Evolutionary conservation across 2,329 filamentous ascomycete genomes (phyloP), one percentile per base, ranked within the genome.

Genomic region (Monilinia fructicola): DNA sequence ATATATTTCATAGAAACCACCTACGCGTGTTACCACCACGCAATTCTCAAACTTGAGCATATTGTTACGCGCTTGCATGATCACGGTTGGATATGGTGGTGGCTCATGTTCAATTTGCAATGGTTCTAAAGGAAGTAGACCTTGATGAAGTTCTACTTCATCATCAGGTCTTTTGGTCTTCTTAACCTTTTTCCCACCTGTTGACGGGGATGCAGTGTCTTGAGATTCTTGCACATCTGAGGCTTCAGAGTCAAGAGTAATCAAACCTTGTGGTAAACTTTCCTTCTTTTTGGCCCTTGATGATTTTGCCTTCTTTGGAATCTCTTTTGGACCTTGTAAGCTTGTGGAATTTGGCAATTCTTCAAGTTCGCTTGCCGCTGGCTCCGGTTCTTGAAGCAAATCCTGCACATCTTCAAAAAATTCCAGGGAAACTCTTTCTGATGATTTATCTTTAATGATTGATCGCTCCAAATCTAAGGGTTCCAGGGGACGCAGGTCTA

Each of bases 1-100:
- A 79, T 99, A 99, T 67, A 99, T 81, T 85, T 99, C 95, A 78
- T 98, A 99, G 79, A 99, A 99, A 68, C 93, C 90, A 66, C 95
- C 95, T 38, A 99, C 93, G 66, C 94, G 87, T 4, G 95, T 99
- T 68, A 99, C 80, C 10, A 99, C 78, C 50, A 99, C 90, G 78
- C 94, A 98, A 73, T 96, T 92, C 74, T 88, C 86, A 79, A 96
- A 97, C 74, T 90, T 93, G 72, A 87, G 84, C 89, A 98, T 97
- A 79, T 97, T 96, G 71, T 88, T 91, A 66, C 87, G 86, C 38
- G 92, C 94, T 77, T 97, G 93, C 75, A 92, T 86, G 67, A 98
- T 81, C 58, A 98, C 90, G n/a, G 92, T 90, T 21, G 95, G 93
- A 77, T 97, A 97, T 6, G 80, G 75, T 21, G 85, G 84, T 21